A percentile compares a stretch with the other conserved stretches of the same genome.
phyloP scores from a whole-genome alignment of 1,139 yeast species.

The Saccharomyces hybrid region DNA sequence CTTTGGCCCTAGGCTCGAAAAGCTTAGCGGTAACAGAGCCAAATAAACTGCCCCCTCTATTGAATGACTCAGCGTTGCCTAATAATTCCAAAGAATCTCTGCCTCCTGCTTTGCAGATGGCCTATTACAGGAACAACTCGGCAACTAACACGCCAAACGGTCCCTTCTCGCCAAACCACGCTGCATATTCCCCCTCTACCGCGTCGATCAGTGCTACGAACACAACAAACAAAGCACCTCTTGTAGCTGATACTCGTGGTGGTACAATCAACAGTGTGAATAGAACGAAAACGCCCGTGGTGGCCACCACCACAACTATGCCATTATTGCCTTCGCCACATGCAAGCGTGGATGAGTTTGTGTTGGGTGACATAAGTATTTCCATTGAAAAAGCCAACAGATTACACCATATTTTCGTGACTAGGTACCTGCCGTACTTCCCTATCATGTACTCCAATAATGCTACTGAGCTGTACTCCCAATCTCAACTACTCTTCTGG shows the following conservation, averaged over 20 bases:
- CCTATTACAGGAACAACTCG: slow-evolving; percentile 30
- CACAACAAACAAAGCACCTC: slow-evolving; percentile 9
- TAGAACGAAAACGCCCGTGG: slow-evolving; percentile 12
- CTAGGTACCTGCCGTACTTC: slow-evolving; percentile 62
- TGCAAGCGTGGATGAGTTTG: slow-evolving; percentile 49
- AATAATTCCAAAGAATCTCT: slow-evolving; percentile 27
- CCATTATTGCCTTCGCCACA: slow-evolving; percentile 31
- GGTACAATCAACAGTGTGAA: background rate
- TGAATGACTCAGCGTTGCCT: slow-evolving; percentile 36
- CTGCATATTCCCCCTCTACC: slow-evolving; percentile 13
- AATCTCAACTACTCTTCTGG: slow-evolving; percentile 85
- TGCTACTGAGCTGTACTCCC: slow-evolving; percentile 73
- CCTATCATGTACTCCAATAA: slow-evolving; percentile 69
- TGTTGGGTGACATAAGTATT: slow-evolving; percentile 65
- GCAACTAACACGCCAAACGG: slow-evolving; percentile 13
- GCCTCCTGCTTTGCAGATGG: slow-evolving; percentile 34
- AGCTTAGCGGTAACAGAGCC: background rate
- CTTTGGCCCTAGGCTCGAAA: background rate
- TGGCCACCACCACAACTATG: slow-evolving; percentile 27
- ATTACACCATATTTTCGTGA: slow-evolving; percentile 61
- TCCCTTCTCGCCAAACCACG: slow-evolving; percentile 1
- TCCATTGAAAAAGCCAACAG: slow-evolving; percentile 61
- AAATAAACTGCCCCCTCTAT: slow-evolving; percentile 27
- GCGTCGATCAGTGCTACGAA: background rate
- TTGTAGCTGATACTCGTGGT: slow-evolving; percentile 1